Conservation (phyloP, 148 eudicot genomes). For the Nepenthes mirabilis region DNA sequence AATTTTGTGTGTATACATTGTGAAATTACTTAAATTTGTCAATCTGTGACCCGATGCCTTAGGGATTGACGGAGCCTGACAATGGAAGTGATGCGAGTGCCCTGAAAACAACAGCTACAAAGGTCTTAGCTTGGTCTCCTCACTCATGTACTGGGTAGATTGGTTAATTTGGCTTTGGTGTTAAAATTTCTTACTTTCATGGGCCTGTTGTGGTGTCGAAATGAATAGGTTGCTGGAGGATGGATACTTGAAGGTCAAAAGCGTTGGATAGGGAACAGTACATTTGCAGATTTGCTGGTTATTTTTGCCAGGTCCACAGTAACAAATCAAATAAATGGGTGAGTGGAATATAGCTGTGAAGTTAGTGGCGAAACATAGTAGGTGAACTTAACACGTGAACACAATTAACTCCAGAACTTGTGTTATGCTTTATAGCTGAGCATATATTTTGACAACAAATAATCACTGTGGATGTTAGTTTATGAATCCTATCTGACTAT, state of each 20-base stretch:
- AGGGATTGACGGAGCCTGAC: conserved; percentile 95
- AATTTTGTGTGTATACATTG: not conserved
- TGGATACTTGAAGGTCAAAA: conserved; percentile 96
- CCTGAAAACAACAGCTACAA: conserved; percentile 70
- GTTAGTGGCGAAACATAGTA: not conserved
- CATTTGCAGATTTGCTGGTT: conserved; percentile 81
- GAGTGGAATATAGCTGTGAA: conserved; percentile 10
- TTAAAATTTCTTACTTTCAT: conserved; percentile 1
- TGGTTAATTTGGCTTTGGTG: not conserved
- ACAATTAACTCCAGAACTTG: too few relatives aligned
- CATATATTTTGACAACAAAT: too few relatives aligned
- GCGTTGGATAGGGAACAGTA: conserved; percentile 97
- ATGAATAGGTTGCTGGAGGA: conserved; percentile 77
- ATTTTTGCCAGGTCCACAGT: conserved; percentile 72
- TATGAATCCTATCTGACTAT: too few relatives aligned
- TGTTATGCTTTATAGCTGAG: too few relatives aligned
- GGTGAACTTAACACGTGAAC: too few relatives aligned
- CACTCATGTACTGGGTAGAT: not conserved
- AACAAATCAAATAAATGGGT: conserved; percentile 87
- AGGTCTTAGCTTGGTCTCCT: conserved; percentile 27
- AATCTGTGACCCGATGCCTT: not conserved
- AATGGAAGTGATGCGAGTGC: conserved; percentile 98
- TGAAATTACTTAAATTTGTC: not conserved
- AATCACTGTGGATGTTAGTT: too few relatives aligned
- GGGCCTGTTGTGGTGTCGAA: conserved; percentile 3